Percentiles rank a stretch among this genome's conserved stretches.
Conservation (phyloP, 352 stramenopile genomes). For the Globisporangium camurandrum region DNA sequence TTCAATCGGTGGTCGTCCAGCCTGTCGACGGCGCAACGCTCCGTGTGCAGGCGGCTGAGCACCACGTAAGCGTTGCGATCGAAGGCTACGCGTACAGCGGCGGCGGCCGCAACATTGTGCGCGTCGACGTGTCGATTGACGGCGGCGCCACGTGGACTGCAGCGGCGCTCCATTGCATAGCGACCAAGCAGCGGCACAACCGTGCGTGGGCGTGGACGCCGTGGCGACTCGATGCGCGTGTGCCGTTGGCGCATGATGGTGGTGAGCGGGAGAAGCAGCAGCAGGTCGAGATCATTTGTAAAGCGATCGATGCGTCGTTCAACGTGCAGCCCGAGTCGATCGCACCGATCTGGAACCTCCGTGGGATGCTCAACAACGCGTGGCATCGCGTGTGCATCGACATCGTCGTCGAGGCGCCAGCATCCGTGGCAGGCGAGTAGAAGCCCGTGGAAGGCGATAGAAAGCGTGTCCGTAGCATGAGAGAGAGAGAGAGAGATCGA, state of each 20-base stretch:
- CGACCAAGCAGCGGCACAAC: conserved; percentile 81
- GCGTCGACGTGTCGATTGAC: conserved; percentile 94
- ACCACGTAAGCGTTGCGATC: conserved; percentile 55
- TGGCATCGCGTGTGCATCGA: conserved; percentile 88
- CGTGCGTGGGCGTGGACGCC: conserved; percentile 94
- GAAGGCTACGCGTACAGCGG: conserved; percentile 93
- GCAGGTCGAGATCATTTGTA: conserved; percentile 89
- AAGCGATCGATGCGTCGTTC: conserved; percentile 92
- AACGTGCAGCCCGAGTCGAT: conserved; percentile 96
- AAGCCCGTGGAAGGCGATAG: conserved; percentile 24
- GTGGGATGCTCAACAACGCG: conserved; percentile 95
- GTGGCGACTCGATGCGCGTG: conserved; percentile 89
- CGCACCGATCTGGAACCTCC: conserved; percentile 96
- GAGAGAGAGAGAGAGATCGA: background rate
- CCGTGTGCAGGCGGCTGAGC: conserved; percentile 25
- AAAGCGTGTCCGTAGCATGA: conserved; percentile 11
- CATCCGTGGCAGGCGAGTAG: conserved; percentile 1
- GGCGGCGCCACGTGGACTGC: conserved; percentile 91
- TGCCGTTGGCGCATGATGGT: conserved; percentile 76
- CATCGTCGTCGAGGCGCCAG: conserved; percentile 14
- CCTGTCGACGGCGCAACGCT: conserved; percentile 54
- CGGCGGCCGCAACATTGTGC: conserved; percentile 92
- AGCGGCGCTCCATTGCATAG: conserved; percentile 76
- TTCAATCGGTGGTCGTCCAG: conserved; percentile 87
- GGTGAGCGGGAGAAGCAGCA: no score